Evolutionary conservation across 2,329 filamentous ascomycete genomes (phyloP).

Genomic region (Fusarium sp.): DNA sequence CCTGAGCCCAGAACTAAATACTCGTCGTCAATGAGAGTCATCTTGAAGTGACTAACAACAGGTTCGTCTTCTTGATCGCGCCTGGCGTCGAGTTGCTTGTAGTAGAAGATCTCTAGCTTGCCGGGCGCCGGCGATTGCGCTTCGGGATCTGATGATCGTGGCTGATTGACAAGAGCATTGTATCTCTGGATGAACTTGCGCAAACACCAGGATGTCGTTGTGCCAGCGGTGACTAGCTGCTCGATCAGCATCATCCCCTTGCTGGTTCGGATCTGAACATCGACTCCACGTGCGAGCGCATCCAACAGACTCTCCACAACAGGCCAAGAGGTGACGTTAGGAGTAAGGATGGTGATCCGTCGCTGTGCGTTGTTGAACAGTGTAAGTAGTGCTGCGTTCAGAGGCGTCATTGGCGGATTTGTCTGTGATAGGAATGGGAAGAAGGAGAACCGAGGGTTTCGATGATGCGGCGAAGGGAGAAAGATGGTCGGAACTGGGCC

Average conservation of each 20-base stretch:
- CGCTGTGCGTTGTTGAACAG: constrained; percentile 65
- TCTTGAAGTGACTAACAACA: constrained; percentile 79
- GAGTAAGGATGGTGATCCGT: constrained; percentile 75
- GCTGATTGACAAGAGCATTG: constrained; percentile 40
- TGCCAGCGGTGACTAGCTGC: constrained; percentile 81
- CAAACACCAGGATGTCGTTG: constrained; percentile 73
- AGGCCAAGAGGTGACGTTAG: constrained; percentile 75
- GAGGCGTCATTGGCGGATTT: constrained; percentile 67
- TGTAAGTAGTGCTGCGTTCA: constrained; percentile 71
- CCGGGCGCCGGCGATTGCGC: constrained; percentile 55
- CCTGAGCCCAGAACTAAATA: constrained; percentile 78
- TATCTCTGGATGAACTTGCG: constrained; percentile 66
- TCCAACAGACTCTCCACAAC: constrained; percentile 68
- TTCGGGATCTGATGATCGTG: constrained; percentile 49
- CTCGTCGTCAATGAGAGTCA: constrained; percentile 74
- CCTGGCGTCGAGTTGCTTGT: constrained; percentile 51
- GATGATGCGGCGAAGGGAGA: constrained; percentile 77
- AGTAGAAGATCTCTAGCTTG: constrained; percentile 66
- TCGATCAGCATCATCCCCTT: constrained; percentile 78
- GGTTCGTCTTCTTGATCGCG: constrained; percentile 60
- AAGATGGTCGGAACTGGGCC: constrained; percentile 63
- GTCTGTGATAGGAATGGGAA: constrained; percentile 62
- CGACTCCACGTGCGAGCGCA: constrained; percentile 70
- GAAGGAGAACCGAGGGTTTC: constrained; percentile 69
- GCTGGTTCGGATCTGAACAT: constrained; percentile 73